Conservation (phyloP, 306 rosid genomes). For the Echinosophora koreensis region DNA sequence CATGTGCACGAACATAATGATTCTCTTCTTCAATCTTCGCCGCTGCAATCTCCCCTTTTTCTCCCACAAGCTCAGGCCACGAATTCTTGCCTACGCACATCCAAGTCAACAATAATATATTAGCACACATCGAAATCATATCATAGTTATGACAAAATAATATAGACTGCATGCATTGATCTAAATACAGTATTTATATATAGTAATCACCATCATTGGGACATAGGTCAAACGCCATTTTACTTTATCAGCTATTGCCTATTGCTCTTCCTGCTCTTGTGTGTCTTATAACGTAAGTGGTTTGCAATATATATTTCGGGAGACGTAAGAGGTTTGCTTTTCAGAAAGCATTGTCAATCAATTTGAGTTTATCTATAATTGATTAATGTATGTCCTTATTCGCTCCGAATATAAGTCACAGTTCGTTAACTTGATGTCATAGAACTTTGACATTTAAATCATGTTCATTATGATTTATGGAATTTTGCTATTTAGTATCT, state of each 20-base stretch:
- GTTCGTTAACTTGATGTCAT: background rate
- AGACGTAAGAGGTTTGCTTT: background rate
- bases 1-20: conserved; percentile 30
- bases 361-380: background rate
- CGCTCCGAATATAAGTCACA: background rate
- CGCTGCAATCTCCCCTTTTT: conserved; percentile 43
- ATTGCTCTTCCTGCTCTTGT: conserved; percentile 20
- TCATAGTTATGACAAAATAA: too few relatives aligned
- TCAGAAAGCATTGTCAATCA: background rate
- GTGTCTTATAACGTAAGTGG: background rate
- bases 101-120: background rate
- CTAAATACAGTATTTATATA: background rate
- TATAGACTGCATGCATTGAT: background rate
- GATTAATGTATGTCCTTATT: conserved; percentile 12
- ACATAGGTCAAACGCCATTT: conserved; percentile 20
- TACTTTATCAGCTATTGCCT: background rate
- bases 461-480: too few relatives aligned
- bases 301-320: background rate
- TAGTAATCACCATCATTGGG: background rate
- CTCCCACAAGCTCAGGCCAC: conserved; percentile 62
- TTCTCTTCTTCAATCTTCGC: conserved; percentile 50
- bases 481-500: too few relatives aligned
- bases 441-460: too few relatives aligned
- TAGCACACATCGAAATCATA: background rate
- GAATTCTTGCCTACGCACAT: conserved; percentile 45